phyloP scores from a whole-genome alignment of 441 rosid genomes.

The Hura crepitans region DNA sequence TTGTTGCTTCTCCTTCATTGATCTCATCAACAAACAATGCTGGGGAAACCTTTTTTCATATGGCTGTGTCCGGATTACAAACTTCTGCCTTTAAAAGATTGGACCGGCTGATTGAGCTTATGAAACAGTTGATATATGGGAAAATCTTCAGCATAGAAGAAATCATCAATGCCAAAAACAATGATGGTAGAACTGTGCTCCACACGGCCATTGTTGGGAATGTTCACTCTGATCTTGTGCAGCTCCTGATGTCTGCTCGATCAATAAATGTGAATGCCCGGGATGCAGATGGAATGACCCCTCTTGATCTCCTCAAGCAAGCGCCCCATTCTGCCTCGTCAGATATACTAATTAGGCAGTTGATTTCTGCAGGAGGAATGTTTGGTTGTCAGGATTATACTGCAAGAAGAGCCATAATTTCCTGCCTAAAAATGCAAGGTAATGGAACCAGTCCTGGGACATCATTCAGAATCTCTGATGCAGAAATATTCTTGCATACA shows the following conservation, averaged over 20 bases:
- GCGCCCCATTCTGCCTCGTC: conserved; percentile 71
- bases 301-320: conserved; percentile 78
- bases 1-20: conserved; percentile 55
- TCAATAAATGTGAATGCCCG: conserved; percentile 61
- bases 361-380: conserved; percentile 85
- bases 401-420: conserved; percentile 68
- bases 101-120: conserved; percentile 73
- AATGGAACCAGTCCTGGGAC: conserved; percentile 78
- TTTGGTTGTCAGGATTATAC: conserved; percentile 58
- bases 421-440: conserved; percentile 70
- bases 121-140: conserved; percentile 54
- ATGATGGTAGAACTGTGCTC: conserved; percentile 73
- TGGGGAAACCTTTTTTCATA: conserved; percentile 83
- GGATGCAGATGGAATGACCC: conserved; percentile 72
- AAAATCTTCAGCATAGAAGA: conserved; percentile 34
- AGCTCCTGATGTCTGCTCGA: conserved; percentile 73
- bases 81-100: conserved; percentile 67
- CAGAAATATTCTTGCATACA: conserved; percentile 66
- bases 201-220: conserved; percentile 79
- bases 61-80: conserved; percentile 73
- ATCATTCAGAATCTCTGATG: conserved; percentile 62
- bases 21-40: conserved; percentile 51
- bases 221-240: conserved; percentile 64
- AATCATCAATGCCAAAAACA: conserved; percentile 58
- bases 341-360: conserved; percentile 60